A percentile compares a stretch with the other conserved stretches of the same genome.
phyloP scores from a whole-genome alignment of 805 yeast species.

The Kodamaea jinghongensis region DNA sequence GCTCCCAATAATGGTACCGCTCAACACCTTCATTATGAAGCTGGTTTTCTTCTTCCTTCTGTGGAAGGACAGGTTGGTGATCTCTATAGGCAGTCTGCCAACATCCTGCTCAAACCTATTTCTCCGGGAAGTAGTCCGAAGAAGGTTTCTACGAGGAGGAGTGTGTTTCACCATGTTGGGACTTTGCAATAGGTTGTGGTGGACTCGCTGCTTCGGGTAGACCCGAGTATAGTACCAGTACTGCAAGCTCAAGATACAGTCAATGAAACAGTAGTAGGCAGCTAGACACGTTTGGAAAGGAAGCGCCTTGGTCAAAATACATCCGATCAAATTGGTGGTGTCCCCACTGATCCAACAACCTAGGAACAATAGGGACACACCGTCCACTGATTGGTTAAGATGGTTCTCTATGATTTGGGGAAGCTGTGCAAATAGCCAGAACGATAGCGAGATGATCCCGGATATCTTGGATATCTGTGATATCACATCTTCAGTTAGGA shows the following conservation, averaged over 20 bases:
- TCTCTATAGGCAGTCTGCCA: slow-evolving; percentile 11
- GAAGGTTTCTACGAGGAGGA: background rate
- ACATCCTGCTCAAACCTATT: slow-evolving; percentile 21
- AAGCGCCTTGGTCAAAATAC: slow-evolving; percentile 71
- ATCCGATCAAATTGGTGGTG: slow-evolving; percentile 59
- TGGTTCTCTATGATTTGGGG: slow-evolving; percentile 29
- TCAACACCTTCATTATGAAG: slow-evolving; percentile 15
- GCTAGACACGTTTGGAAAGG: slow-evolving; percentile 79
- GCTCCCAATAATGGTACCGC: slow-evolving; percentile 13
- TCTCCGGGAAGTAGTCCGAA: slow-evolving; percentile 11
- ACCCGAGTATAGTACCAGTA: slow-evolving; percentile 63
- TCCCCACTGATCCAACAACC: slow-evolving; percentile 38
- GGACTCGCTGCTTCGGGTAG: slow-evolving; percentile 38
- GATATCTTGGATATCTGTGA: slow-evolving; percentile 12
- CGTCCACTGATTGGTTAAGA: slow-evolving; percentile 33
- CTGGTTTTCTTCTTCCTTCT: slow-evolving; percentile 3
- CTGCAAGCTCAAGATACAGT: slow-evolving; percentile 64
- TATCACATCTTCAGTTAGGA: slow-evolving; percentile 1
- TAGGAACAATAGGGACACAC: slow-evolving; percentile 32
- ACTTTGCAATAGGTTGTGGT: slow-evolving; percentile 37
- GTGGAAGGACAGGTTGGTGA: slow-evolving; percentile 6
- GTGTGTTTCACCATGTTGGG: slow-evolving; percentile 33
- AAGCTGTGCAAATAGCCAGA: slow-evolving; percentile 31
- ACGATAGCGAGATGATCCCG: slow-evolving; percentile 21
- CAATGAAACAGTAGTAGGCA: slow-evolving; percentile 70